Base-by-base conservation (phyloP, 1,139 yeast species). In the Saccharomyces hybrid region DNA sequence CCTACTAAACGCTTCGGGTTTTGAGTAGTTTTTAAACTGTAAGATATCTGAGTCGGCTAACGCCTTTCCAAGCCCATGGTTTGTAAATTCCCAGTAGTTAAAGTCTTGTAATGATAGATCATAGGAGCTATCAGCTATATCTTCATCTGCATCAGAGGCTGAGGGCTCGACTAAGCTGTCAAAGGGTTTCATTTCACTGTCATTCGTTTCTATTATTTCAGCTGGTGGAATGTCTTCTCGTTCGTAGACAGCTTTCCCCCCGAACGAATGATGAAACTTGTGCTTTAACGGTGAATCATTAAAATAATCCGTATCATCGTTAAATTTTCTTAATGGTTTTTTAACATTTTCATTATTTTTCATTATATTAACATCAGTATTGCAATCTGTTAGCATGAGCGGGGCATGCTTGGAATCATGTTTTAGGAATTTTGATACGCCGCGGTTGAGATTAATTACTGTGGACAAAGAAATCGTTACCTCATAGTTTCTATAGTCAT, bases 281-380 rank as follows among this genome's bases (percentile, higher is more conserved):
- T 66, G 68, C 42, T 65, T 67, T 50, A 66, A 56, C 5, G 71
- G 71, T 6, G 70, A 67, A 2, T 67, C 61, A 51, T 68, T 67
- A 52, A 61, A 68, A 50, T 66, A 67, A 47, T 66, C 71, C 1
- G 70, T 67, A 48, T 65, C 62, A 11, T 64, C 64, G 46, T 62
- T 61, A 38, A 68, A 66, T 49, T 57, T 61, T 46, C 70, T 58
- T 20, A 31, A 44, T 29, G 7, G 46, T 6, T 13, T 42, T 49
- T 5, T 53, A 49, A 14, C 29, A 13, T 48, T 42, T 29, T 59
- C 55, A 8, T 54, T 56, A 28, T 58, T 38, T 16, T 16, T 38
- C 11, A 7, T 8, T 5, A 16, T 16, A 38, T 8, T 1, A 16
- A 16, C 25, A 38, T 8, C 23, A 8, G 25, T 2, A 38, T 8